Percentiles rank a stretch among this genome's conserved stretches.
phyloP scores from a whole-genome alignment of 2,329 filamentous ascomycete species.

The Gaeumannomyces tritici region DNA sequence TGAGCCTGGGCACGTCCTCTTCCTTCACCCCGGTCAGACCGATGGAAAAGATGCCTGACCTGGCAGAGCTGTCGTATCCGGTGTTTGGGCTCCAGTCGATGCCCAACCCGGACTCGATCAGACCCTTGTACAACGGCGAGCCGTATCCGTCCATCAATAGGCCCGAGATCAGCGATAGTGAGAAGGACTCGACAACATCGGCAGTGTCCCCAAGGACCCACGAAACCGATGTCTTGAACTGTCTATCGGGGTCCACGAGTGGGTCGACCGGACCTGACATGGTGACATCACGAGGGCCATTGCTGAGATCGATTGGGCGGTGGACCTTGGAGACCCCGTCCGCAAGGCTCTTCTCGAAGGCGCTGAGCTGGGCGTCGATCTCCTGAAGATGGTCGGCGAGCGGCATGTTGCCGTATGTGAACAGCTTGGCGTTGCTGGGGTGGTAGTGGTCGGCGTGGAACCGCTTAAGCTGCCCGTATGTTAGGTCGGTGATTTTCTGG shows the following conservation, averaged over 20 bases:
- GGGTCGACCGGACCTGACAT: slow-evolving; percentile 79
- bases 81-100: slow-evolving; percentile 93
- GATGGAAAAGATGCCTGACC: slow-evolving; percentile 75
- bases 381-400: slow-evolving; percentile 71
- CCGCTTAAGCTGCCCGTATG: slow-evolving; percentile 76
- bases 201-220: slow-evolving; percentile 83
- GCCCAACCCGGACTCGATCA: slow-evolving; percentile 84
- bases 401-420: slow-evolving; percentile 93
- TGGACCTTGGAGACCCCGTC: slow-evolving; percentile 63
- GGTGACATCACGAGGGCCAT: slow-evolving; percentile 58
- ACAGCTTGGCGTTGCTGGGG: slow-evolving; percentile 90
- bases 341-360: slow-evolving; percentile 48
- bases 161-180: slow-evolving; percentile 70
- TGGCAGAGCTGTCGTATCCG: slow-evolving; percentile 75
- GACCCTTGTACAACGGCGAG: slow-evolving; percentile 78
- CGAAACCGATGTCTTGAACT: slow-evolving; percentile 87
- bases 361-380: slow-evolving; percentile 62
- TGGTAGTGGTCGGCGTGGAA: slow-evolving; percentile 95
- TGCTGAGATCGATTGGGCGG: slow-evolving; percentile 59
- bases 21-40: slow-evolving; percentile 85
- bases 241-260: slow-evolving; percentile 73
- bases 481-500: slow-evolving; percentile 90
- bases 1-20: slow-evolving; percentile 67
- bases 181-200: slow-evolving; percentile 81
- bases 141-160: slow-evolving; percentile 90